These are phyloP conservation scores for Dendrobium huoshanense DNA, from an alignment of 106 monocot species.

Conservation along the genomic window DNA sequence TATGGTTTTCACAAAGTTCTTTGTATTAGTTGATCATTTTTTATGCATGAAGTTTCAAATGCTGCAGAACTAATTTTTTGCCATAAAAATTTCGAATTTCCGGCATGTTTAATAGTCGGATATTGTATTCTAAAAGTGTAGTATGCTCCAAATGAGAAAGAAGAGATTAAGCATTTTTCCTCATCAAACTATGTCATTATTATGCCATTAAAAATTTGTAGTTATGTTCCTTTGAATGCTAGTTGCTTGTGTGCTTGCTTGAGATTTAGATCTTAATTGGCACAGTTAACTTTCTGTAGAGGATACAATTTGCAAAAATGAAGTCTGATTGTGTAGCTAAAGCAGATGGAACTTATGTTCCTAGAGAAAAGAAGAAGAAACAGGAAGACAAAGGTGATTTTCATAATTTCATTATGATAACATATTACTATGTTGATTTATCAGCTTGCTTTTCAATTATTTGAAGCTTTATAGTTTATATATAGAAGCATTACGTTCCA, in stretches of 20 bases:
- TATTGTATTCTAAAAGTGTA: background rate
- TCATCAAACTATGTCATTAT: background rate
- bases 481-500: background rate
- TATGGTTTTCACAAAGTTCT: background rate
- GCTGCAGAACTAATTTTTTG: background rate
- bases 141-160: background rate
- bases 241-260: background rate
- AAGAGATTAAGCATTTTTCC: background rate
- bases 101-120: background rate
- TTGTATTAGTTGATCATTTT: background rate
- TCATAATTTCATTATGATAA: background rate
- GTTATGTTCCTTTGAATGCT: background rate
- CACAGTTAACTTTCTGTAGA: constrained; percentile 28
- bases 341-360: constrained; percentile 73
- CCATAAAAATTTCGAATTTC: background rate
- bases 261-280: background rate
- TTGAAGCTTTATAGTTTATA: background rate
- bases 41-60: background rate
- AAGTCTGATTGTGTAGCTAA: constrained; percentile 97
- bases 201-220: background rate
- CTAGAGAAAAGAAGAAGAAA: constrained; percentile 87
- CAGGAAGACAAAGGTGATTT: constrained; percentile 94
- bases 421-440: background rate
- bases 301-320: constrained; percentile 91
- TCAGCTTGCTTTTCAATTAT: background rate